These are phyloP conservation scores for Eragrostis tef DNA, from an alignment of 202 grass and related monocot species.

Conservation along the genomic window DNA sequence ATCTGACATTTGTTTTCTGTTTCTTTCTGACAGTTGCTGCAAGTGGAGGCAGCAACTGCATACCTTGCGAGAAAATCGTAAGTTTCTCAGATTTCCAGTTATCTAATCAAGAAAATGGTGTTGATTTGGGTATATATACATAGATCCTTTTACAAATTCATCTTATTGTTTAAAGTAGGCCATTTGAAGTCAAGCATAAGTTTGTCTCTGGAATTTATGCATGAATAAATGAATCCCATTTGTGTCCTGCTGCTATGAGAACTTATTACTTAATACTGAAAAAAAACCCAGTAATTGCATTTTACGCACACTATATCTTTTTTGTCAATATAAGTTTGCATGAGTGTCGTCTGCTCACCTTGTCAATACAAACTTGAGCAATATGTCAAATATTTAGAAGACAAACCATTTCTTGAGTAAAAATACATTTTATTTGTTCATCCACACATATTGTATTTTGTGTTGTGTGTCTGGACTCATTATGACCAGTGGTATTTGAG, in stretches of 20 bases:
- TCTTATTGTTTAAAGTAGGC: not conserved
- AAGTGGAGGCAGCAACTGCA: conserved; percentile 69
- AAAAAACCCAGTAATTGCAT: not conserved
- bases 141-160: not conserved
- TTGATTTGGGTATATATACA: not conserved
- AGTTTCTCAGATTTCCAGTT: conserved; percentile 35
- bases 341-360: conserved; percentile 9
- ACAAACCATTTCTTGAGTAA: conserved; percentile 30
- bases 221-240: too few species aligned
- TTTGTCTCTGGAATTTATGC: conserved; percentile 21
- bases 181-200: conserved; percentile 1
- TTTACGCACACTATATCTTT: not conserved
- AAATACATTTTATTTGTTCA: conserved; percentile 44
- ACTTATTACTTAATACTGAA: too few species aligned
- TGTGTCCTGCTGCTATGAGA: too few species aligned
- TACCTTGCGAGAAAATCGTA: conserved; percentile 69
- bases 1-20: conserved; percentile 23
- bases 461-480: conserved; percentile 21
- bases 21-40: conserved; percentile 55
- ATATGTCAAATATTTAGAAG: conserved; percentile 25
- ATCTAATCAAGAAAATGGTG: not conserved
- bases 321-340: conserved; percentile 35
- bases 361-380: conserved; percentile 32
- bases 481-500: not conserved
- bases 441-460: conserved; percentile 15